A percentile compares a stretch with the other conserved stretches of the same genome.
These are phyloP conservation scores for Kluyveromyces wickerhamii DNA, from an alignment of 805 yeast genomes.

Conservation along the genomic window DNA sequence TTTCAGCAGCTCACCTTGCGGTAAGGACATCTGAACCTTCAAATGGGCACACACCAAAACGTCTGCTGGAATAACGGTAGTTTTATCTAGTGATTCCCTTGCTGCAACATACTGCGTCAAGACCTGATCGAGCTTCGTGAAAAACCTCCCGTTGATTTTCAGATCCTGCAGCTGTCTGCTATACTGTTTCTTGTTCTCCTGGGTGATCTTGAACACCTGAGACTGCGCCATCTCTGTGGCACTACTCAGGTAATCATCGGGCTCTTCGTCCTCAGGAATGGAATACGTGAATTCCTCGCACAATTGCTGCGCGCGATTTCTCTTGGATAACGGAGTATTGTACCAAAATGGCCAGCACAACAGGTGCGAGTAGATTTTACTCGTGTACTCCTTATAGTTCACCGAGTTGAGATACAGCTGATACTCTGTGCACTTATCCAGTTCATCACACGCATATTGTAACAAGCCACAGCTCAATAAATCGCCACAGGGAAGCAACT, in stretches of 20 bases:
- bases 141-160: conserved; percentile 17
- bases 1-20: conserved; percentile 16
- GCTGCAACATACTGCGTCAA: conserved; percentile 19
- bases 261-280: conserved; percentile 16
- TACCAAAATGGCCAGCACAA: conserved; percentile 73
- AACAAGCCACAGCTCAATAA: conserved; percentile 40
- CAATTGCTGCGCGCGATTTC: conserved; percentile 12
- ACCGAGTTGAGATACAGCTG: conserved; percentile 45
- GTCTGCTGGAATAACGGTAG: conserved; percentile 16
- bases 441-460: conserved; percentile 34
- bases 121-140: conserved; percentile 12
- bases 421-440: conserved; percentile 46
- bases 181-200: conserved; percentile 15
- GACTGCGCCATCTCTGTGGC: conserved; percentile 22
- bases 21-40: conserved; percentile 19
- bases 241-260: conserved; percentile 5
- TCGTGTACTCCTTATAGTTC: conserved; percentile 55
- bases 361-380: conserved; percentile 43
- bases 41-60: conserved; percentile 21
- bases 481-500: conserved; percentile 25
- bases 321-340: conserved; percentile 41
- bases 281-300: conserved; percentile 18
- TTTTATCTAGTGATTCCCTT: conserved; percentile 6
- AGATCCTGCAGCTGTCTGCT: conserved; percentile 17
- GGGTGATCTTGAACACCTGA: conserved; percentile 22